Evolutionary conservation across 108 stramenopile genomes (phyloP), one percentile per base, ranked within the genome.

Genomic region (Cyclostephanos tholiformis): DNA sequence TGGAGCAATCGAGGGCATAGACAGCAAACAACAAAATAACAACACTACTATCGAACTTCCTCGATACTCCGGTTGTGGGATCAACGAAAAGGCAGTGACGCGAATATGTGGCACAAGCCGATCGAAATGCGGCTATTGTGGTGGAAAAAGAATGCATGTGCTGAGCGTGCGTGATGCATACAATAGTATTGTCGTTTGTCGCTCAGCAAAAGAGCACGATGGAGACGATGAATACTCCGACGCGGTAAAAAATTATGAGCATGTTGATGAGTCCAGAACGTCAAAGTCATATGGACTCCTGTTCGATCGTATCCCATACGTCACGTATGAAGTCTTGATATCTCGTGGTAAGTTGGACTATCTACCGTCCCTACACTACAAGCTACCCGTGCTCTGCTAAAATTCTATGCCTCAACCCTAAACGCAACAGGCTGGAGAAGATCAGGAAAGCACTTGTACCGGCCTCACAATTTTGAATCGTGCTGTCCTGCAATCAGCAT

Each of bases 401-500:
- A 46, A 46, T 3, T 46, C 16, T 46, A 16, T 46, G 44, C 16
- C 16, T 46, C 16, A 46, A 46, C 16, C 44, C 0, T 14, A 13
- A 46, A 46, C 16, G 44, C 44, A 14, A 12, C 44, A 46, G 44
- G 95, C 50, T 96, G 92, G 92, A 85, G 95, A 66, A 82, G 95
- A 56, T 89, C 88, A 12, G 95, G 95, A 32, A 72, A 82, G 41
- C 87, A 90, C 71, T 71, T 96, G 60, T 96, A 96, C 56, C 81
- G 79, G 43, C 95, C 95, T 29, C 63, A 77, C 58, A 96, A 92
- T 65, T 91, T 83, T 75, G 80, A 82, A 52, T 86, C 87, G 46
- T 96, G 95, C 55, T 96, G 95, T 81, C 92, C 95, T 6, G 85
- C 89, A 27, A 59, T 91, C 32, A 84, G 91, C 43, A 92, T 91